Base-by-base conservation (phyloP, 495 filamentous ascomycete species). In the Penicillium lagena region DNA sequence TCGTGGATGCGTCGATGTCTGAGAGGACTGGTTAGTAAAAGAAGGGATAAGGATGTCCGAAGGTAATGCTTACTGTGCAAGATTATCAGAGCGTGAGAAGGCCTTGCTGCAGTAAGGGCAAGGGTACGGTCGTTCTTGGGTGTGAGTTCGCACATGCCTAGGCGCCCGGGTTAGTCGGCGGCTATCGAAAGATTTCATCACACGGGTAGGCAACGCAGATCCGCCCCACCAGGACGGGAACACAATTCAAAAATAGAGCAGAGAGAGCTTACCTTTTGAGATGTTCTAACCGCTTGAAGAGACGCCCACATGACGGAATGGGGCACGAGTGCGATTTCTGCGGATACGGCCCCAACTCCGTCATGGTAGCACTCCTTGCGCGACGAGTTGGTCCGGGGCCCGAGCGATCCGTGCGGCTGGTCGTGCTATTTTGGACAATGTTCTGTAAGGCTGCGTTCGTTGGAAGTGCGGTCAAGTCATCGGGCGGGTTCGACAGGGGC, bases 281-380 rank as follows among this genome's bases (percentile, higher is more conserved):
- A 76, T 98, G 93, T 68, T 98, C 93, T 75, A 98, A 80, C 60
- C 93, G 83, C 82, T 98, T 98, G 78, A 98, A 98, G 51, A 96
- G 78, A 62, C 94, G 84, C 35, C 94, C 93, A 64, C 93, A 98
- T 17, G 90, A 89, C 22, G 94, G 94, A 61, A 98, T 98, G n/a
- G 93, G 93, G 71, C 93, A 98, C 8, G 90, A 95, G 64, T 98
- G 93, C 9, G 89, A 91, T 63, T 98, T 98, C 54, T 94, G 88
- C 10, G 93, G 90, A 63, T 98, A 98, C 34, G 93, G 93, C 31
- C 89, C 90, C 42, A 95, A 75, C 63, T 97, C 94, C 86, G 93
- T 90, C 70, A 93, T 84, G 8, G 93, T 97, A 50, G 94, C 93
- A 54, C 90, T 96, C 48, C 93, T 80, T 45, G 93, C 94, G 58